Evolutionary conservation across 306 rosid species (phyloP).

Genomic region (Prunus kanzakura): DNA sequence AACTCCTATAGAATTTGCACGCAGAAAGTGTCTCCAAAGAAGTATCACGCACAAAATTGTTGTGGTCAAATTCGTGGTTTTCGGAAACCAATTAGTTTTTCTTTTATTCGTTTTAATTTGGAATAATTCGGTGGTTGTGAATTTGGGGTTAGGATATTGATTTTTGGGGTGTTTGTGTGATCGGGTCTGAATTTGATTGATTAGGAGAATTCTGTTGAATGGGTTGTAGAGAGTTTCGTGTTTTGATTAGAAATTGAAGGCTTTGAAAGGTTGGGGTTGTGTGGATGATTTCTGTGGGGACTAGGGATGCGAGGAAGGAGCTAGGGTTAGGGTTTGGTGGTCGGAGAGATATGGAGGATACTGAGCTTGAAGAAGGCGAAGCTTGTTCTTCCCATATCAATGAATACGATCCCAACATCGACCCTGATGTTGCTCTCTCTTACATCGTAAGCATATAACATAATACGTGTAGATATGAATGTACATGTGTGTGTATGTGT

Average conservation of each 20-base stretch:
- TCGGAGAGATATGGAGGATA: slow-evolving; percentile 73
- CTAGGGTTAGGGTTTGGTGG: slow-evolving; percentile 61
- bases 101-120: background rate
- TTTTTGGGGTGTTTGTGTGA: slow-evolving; percentile 26
- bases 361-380: slow-evolving; percentile 98
- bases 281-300: slow-evolving; percentile 69
- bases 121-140: slow-evolving; percentile 23
- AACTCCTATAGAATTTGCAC: background rate
- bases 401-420: slow-evolving; percentile 64
- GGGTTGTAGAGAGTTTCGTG: slow-evolving; percentile 41
- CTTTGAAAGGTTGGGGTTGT: slow-evolving; percentile 40
- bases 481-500: background rate
- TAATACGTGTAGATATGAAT: background rate
- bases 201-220: slow-evolving; percentile 23
- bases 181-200: slow-evolving; percentile 41
- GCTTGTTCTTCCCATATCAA: slow-evolving; percentile 74
- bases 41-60: background rate
- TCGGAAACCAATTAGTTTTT: background rate
- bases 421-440: slow-evolving; percentile 80
- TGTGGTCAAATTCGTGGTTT: background rate
- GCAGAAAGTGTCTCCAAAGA: background rate
- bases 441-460: slow-evolving; percentile 71
- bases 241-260: slow-evolving; percentile 34
- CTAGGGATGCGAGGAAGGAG: slow-evolving; percentile 80
- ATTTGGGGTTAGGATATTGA: slow-evolving; percentile 26